A percentile compares a stretch with the other conserved stretches of the same genome.
Evolutionary conservation across 2,329 filamentous ascomycete species (phyloP).

Genomic region (Rhinocladiella mackenziei): DNA sequence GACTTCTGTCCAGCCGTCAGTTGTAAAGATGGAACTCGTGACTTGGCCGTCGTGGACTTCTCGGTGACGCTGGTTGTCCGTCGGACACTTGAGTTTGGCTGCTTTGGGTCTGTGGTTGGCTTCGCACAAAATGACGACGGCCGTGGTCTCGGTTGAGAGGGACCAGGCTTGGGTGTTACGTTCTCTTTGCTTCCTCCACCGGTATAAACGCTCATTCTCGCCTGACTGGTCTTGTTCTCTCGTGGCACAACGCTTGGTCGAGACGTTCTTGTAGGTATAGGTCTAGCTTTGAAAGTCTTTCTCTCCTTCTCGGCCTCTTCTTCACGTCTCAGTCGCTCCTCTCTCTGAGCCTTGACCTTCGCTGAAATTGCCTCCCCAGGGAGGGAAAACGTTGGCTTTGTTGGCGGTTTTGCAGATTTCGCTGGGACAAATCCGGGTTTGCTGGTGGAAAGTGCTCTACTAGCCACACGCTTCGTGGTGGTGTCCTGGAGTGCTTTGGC

Average conservation of each 20-base stretch:
- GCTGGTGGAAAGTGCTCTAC: constrained; percentile 38
- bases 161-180: constrained; percentile 14
- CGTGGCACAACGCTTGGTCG: constrained; percentile 36
- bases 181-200: constrained; percentile 27
- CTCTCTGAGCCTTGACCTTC: constrained; percentile 50
- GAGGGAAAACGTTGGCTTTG: constrained; percentile 48
- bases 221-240: constrained; percentile 46
- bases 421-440: constrained; percentile 47
- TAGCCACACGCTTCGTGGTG: constrained; percentile 42
- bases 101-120: constrained; percentile 9
- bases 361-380: constrained; percentile 53
- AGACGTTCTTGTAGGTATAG: constrained; percentile 36
- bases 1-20: constrained; percentile 21
- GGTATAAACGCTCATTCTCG: constrained; percentile 38
- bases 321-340: constrained; percentile 46
- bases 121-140: constrained; percentile 12
- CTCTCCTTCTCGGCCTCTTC: constrained; percentile 36
- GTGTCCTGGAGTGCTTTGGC: constrained; percentile 30
- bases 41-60: constrained; percentile 11
- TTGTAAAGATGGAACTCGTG: constrained; percentile 20
- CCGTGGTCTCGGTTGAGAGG: constrained; percentile 8
- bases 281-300: constrained; percentile 47
- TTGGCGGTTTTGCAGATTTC: constrained; percentile 51
- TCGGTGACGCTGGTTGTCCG: constrained; percentile 14
- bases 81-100: constrained; percentile 21